These are phyloP conservation scores for Prunus kanzakura DNA, from an alignment of 306 rosid genomes.

Conservation along the genomic window DNA sequence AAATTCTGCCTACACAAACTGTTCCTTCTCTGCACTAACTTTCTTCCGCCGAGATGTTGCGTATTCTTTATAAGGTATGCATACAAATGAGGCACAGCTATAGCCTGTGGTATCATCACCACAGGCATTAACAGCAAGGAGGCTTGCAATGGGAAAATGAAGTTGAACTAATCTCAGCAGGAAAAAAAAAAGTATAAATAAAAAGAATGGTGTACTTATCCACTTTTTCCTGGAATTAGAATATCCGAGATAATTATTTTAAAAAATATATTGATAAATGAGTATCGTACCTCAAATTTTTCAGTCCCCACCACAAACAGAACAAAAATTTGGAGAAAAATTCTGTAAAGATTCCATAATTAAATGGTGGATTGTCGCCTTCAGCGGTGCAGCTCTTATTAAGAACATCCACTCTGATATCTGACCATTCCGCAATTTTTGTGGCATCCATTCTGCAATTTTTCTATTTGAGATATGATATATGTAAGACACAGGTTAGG, in stretches of 20 bases:
- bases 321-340: constrained; percentile 63
- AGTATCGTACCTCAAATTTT: constrained; percentile 51
- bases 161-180: not conserved
- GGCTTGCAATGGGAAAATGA: not conserved
- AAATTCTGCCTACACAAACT: no score
- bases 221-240: not conserved
- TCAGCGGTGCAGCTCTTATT: constrained; percentile 32
- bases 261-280: not conserved
- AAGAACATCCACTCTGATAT: constrained; percentile 43
- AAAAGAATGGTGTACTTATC: no score
- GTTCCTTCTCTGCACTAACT: no score
- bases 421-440: no score
- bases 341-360: constrained; percentile 68
- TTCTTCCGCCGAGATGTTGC: no score
- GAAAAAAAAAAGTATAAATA: no score
- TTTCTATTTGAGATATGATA: not conserved
- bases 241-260: no score
- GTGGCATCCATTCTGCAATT: not conserved
- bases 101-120: no score
- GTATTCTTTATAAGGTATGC: no score
- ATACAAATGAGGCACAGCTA: no score
- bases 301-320: constrained; percentile 34
- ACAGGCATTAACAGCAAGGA: no score
- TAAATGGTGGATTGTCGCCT: constrained; percentile 32
- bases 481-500: not conserved